Base-by-base conservation (phyloP, 2,329 filamentous ascomycete species). In the Pochonia chlamydosporia region DNA sequence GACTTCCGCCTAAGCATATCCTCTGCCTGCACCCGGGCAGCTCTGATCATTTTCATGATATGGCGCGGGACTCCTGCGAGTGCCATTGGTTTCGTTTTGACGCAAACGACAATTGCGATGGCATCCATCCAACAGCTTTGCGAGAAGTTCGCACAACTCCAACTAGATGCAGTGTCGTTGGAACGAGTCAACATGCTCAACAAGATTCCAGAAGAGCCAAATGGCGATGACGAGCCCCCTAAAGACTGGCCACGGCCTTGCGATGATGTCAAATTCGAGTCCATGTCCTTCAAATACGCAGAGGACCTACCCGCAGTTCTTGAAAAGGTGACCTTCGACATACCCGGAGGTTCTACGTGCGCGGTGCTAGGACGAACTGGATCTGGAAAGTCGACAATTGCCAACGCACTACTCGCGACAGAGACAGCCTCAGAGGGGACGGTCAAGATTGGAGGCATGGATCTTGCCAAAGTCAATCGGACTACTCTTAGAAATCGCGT, bases 151-250 rank as follows among this genome's bases (percentile, higher is more conserved):
- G 90, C 90, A 3, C 81, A 87, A 59, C 74, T 96, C 1, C 89
- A 96, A 62, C 90, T 96, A 78, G 86, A 95, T 60, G 95, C 95
- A 55, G 89, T 95, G 0, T 91, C 87, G 0, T 87, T 96, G 0
- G 90, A 96, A 66, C 81, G 90, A 35, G 84, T 96, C 0, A 82
- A 93, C 9, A 88, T 93, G 63, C 75, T 96, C 0, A 74, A 93
- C 1, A 79, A 87, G 49, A 76, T 96, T 0, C 86, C 91, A 14
- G 81, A 88, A 60, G 90, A 96, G 61, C 71, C 81, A 0, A 73
- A 70, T 0, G 89, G 89, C 1, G 74, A 78, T 1, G 65, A 88
- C 3, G 67, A 78, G 2, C 89, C 89, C 0, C 87, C 88, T 0
- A 81, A 85, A 0, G 78, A 79, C 43, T 96, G 90, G 90, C 90